Evolutionary conservation across 805 yeast species (phyloP), one percentile per base, ranked within the genome.

Genomic region (Cephaloascus albidus): DNA sequence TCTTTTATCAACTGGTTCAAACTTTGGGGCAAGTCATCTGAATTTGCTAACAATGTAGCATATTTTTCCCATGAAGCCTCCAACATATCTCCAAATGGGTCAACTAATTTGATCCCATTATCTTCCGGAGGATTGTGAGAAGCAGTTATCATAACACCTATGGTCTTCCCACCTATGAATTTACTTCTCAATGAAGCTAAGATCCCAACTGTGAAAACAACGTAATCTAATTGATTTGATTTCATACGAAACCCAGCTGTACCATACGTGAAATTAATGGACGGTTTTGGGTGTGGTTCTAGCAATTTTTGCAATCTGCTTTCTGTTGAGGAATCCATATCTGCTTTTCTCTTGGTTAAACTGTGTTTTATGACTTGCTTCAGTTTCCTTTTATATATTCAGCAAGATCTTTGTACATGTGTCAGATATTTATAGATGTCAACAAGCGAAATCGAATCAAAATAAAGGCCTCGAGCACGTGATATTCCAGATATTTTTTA

Each of bases 71-170:
- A 93, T 4, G 68, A 50, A 39, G 78, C 76, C 41, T 76, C 82
- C 48, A 89, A 70, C 97, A 89, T 89, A 45, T 84, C 87, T 19
- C 97, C 97, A 55, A 72, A 62, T 1, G 97, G 97, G 48, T 90
- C 97, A 18, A 90, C 86, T n/a, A 93, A 70, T 60, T 90, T 90
- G 38, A 87, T 90, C 20, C 96, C 96, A 50, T 87, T 87, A 55
- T 89, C 97, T 33, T 68, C 67, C 0, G 97, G 95, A 0, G 96
- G 96, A 52, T 88, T 88, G 58, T 88, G 97, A 1, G 95, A 84
- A 0, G 96, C 97, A 1, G 97, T 93, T 52, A 93, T 81, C 97
- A 93, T 90, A 10, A 89, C 81, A n/a, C 98, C 98, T 23, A 89
- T 74, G 6, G 83, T 74, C 49, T 81, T 67, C 1, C 90, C 85